phyloP scores from a whole-genome alignment of 23 red algal species.

The Gracilaria domingensis region DNA sequence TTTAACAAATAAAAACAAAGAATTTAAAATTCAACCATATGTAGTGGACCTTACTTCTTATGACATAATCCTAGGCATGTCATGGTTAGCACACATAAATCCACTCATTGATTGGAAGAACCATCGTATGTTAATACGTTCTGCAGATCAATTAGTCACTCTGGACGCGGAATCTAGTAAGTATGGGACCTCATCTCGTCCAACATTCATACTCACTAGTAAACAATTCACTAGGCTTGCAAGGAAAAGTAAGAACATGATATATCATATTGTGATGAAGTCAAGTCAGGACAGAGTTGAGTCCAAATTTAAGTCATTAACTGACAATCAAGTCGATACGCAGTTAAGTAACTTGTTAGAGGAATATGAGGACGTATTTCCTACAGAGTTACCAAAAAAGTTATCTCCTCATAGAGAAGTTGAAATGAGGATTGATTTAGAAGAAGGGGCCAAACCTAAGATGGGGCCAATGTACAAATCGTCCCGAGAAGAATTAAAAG shows the following conservation, averaged over 20 bases:
- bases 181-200: no score
- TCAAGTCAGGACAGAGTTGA: no score
- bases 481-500: not conserved
- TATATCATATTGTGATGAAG: no score
- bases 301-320: no score
- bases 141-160: not conserved
- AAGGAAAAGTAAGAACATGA: no score
- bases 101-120: no score
- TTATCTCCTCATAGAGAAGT: not conserved
- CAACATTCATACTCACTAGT: no score
- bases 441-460: not conserved
- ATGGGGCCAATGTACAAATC: slow-evolving; percentile 38
- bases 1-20: not conserved
- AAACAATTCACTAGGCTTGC: no score
- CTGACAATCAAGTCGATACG: no score
- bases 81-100: not conserved
- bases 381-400: not conserved
- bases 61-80: slow-evolving; percentile 38
- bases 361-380: not conserved
- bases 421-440: slow-evolving; percentile 42
- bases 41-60: slow-evolving; percentile 13
- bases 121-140: no score
- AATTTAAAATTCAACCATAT: not conserved
- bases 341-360: no score
- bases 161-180: no score